Evolutionary conservation across 1,284 basidiomycete species (phyloP), one percentile per base, ranked within the genome.

Genomic region (Ceratobasidium sp.): DNA sequence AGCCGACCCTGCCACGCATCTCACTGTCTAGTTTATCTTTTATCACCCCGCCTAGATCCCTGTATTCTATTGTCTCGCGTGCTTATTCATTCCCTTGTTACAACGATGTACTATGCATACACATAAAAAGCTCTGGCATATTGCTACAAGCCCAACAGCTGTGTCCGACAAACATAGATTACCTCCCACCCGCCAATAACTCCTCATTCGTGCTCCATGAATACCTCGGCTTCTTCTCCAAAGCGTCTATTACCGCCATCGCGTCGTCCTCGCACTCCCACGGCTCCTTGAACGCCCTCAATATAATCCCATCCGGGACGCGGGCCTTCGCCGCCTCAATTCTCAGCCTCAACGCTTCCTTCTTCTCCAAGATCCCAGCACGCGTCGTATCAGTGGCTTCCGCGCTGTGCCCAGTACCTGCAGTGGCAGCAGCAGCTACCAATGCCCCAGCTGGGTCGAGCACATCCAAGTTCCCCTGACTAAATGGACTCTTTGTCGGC

Each of bases 281-380:
- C 7, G 92, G 90, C 50, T 88, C 81, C 77, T 87, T 85, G 79
- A 94, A 94, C 24, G 93, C 81, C 59, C 91, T 85, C 79, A 94
- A 81, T 17, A 84, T 82, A 11, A 92, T 84, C 75, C 87, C 83
- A 33, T 81, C 79, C 15, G 90, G 89, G 76, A 91, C 86, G 78
- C 84, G 81, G 67, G 83, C 83, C 71, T 90, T 83, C 27, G 91
- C 91, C 73, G 83, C 84, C 81, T 88, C 88, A 66, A 93, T 85
- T 48, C 92, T 82, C 76, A 81, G 81, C 82, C 92, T 90, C 76
- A 93, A 78, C 31, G 89, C 88, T 64, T 81, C 79, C 88, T 59
- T 76, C 57, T 29, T 71, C 27, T 31, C 62, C 73, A 36, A 54
- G 50, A 73, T 74, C 33, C 57, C 59, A 24, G 64, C 60, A n/a